A percentile compares a stretch with the other conserved stretches of the same genome.
phyloP scores from a whole-genome alignment of 495 filamentous ascomycete genomes.

The Trichoderma erinaceum region DNA sequence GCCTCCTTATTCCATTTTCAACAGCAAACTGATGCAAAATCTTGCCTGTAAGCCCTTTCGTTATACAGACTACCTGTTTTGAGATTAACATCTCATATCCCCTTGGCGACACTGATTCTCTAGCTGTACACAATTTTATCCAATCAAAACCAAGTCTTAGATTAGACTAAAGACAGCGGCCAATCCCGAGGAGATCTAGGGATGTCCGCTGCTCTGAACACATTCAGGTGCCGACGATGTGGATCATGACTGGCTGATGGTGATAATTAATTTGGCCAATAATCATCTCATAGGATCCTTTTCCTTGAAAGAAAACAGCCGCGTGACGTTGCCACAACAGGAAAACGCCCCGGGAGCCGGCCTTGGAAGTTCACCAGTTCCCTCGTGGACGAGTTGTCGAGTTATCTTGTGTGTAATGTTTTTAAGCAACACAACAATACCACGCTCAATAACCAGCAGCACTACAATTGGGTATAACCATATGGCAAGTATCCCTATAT shows the following conservation, averaged over 20 bases:
- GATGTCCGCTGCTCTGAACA: background rate
- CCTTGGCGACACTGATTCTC: background rate
- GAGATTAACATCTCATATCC: background rate
- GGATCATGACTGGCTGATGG: constrained; percentile 2
- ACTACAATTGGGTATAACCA: background rate
- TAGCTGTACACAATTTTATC: background rate
- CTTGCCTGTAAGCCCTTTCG: background rate
- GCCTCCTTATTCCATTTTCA: background rate
- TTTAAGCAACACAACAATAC: background rate
- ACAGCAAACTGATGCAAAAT: background rate
- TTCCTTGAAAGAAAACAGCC: constrained; percentile 1
- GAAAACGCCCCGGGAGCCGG: background rate
- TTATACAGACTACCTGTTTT: background rate
- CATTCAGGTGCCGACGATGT: constrained; percentile 3
- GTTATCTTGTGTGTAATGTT: background rate
- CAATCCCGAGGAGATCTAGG: background rate
- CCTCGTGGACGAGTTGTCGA: background rate
- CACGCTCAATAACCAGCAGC: background rate
- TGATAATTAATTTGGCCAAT: background rate
- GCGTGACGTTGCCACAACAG: background rate
- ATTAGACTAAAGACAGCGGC: background rate
- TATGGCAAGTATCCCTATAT: background rate
- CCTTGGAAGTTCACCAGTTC: background rate
- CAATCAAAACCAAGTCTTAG: background rate
- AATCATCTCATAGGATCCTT: background rate